Conservation (phyloP, 345 rosid species). For the Murraya koenigii region DNA sequence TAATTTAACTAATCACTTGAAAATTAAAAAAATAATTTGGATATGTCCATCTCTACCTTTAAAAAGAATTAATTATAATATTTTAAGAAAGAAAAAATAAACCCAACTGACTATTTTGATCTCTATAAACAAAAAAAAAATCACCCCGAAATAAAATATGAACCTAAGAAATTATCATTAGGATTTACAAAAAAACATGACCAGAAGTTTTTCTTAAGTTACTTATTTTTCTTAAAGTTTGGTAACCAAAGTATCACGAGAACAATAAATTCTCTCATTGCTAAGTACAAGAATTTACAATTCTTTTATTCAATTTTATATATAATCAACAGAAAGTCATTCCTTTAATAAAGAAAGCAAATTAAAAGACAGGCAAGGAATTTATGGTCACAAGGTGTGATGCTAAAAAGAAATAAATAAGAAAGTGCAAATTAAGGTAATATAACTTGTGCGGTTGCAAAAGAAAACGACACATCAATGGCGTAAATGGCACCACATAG, state of each 20-base stretch:
- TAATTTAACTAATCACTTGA: no score
- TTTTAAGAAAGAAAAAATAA: no score
- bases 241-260: conserved; percentile 31
- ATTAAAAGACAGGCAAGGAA: conserved; percentile 20
- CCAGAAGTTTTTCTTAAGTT: neutral
- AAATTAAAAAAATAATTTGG: no score
- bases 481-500: neutral
- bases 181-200: neutral
- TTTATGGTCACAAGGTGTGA: conserved; percentile 24
- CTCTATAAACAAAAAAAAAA: neutral
- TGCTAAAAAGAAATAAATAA: neutral
- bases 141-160: neutral
- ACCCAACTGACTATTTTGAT: no score
- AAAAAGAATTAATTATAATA: no score
- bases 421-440: neutral
- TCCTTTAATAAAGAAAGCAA: conserved; percentile 16
- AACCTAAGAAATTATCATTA: neutral
- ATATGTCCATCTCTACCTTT: no score
- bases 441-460: neutral
- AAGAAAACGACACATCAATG: conserved; percentile 13
- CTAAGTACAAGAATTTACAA: conserved; percentile 9
- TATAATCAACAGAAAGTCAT: conserved; percentile 9
- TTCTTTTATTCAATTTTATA: neutral
- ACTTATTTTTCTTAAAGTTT: neutral
- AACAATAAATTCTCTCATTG: conserved; percentile 25